A percentile compares a stretch with the other conserved stretches of the same genome.
Evolutionary conservation across 2,329 filamentous ascomycete species (phyloP).

Genomic region (Arthrinium puccinioides): DNA sequence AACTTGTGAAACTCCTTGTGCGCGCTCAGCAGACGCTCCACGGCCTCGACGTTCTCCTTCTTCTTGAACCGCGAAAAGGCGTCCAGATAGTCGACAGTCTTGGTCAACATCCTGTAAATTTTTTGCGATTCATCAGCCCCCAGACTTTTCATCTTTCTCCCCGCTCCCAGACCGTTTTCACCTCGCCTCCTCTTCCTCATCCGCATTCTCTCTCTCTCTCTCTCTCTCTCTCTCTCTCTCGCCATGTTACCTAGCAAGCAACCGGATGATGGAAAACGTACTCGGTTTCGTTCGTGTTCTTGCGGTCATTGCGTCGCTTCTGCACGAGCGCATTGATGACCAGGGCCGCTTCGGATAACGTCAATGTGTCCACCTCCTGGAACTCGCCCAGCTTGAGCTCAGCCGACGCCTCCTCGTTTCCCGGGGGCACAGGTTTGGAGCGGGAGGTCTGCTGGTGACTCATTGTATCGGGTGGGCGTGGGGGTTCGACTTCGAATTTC

Average conservation of each 20-base stretch:
- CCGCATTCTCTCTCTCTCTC: background rate
- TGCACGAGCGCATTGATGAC: conserved; percentile 85
- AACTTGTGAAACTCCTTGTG: conserved; percentile 81
- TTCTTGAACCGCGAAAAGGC: conserved; percentile 94
- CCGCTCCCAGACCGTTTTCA: too few relatives aligned
- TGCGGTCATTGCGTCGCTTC: conserved; percentile 70
- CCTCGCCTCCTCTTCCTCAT: background rate
- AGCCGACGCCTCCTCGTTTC: conserved; percentile 81
- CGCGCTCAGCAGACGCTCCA: conserved; percentile 76
- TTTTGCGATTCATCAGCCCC: too few relatives aligned
- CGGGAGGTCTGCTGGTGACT: conserved; percentile 52
- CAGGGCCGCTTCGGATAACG: conserved; percentile 83
- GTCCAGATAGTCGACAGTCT: conserved; percentile 89
- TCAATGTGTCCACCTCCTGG: conserved; percentile 83
- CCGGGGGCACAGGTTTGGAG: conserved; percentile 59
- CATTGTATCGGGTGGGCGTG: too few relatives aligned
- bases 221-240: background rate
- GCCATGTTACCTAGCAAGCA: background rate
- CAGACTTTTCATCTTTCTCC: background rate
- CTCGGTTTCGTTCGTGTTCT: conserved; percentile 80
- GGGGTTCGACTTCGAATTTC: too few relatives aligned
- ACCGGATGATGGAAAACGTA: conserved; percentile 34
- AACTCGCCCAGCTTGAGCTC: conserved; percentile 89
- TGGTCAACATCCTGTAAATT: conserved; percentile 65
- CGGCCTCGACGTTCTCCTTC: conserved; percentile 90